Percentiles rank a stretch among this genome's conserved stretches.
phyloP scores from a whole-genome alignment of 345 rosid species.

The Erysimum cheiranthoides region DNA sequence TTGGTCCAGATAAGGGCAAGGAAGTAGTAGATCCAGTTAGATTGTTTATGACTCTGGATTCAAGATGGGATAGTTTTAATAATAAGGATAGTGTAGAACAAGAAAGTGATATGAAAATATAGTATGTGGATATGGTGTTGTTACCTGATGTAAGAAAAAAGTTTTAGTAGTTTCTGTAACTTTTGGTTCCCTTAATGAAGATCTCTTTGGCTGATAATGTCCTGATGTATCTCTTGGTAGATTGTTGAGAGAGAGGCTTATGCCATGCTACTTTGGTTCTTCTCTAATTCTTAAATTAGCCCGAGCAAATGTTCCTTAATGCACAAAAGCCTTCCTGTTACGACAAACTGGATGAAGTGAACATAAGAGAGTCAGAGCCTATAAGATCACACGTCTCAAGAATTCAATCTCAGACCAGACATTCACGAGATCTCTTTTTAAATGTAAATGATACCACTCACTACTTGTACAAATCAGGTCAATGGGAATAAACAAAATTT shows the following conservation, averaged over 20 bases:
- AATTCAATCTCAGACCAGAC: not conserved
- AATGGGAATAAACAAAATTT: not conserved
- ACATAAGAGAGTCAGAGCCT: conserved; percentile 1
- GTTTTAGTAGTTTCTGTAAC: conserved; percentile 11
- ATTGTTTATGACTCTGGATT: conserved; percentile 37
- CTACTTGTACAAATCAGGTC: not conserved
- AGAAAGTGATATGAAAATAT: not conserved
- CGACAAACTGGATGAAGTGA: not conserved
- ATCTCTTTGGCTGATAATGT: not conserved
- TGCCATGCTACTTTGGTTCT: not conserved
- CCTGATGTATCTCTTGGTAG: not conserved
- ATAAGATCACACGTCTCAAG: not conserved
- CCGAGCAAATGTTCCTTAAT: not conserved
- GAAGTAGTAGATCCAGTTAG: conserved; percentile 22
- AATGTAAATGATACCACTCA: not conserved
- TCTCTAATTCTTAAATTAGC: not conserved
- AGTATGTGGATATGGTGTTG: conserved; percentile 12
- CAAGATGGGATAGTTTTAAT: conserved; percentile 34
- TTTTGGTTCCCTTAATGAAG: not conserved
- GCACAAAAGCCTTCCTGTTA: not conserved
- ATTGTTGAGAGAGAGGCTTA: not conserved
- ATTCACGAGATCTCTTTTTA: not conserved
- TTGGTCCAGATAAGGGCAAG: conserved; percentile 9
- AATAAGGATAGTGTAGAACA: not conserved
- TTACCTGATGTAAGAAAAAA: conserved; percentile 5